Base-by-base conservation (phyloP, 2,329 filamentous ascomycete genomes). In the Biscogniauxia mediterranea region DNA sequence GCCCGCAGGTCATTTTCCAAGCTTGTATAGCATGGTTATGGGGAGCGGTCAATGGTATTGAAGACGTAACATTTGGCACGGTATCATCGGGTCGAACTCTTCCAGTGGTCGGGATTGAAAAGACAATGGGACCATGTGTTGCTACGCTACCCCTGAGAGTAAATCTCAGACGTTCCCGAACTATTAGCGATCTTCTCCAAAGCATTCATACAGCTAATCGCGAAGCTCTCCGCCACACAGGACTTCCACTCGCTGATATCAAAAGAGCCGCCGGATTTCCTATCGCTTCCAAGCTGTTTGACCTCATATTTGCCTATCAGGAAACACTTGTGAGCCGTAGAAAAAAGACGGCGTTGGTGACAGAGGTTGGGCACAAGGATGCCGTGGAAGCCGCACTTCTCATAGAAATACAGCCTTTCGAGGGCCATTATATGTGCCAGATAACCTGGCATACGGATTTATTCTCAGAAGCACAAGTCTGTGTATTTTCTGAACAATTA, bases 271-370 rank as follows among this genome's bases (percentile, higher is more conserved):
- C 82, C 2, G 83, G 81, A 0, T 62, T 89, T 0, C 76, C 81
- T 26, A 79, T 85, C 0, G 79, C 82, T 0, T 81, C 85, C 49
- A 76, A 77, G 1, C 75, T 96, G 0, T 97, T 94, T 67, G 91
- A 96, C 66, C 83, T 88, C 0, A 78, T 97, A 0, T 89, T 96
- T 68, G 88, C 93, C 0, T 97, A 93, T 81, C 93, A 97, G 68
- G 89, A 96, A 70, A 90, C 88, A 0, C 78, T 89, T 1, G 75
- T 78, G 70, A 77, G 68, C 67, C 69, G 64, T 25, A 56, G 56
- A 51, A 19, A 64, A 28, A 32, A 52, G 0, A 62, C 65, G 1
- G 67, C 74, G 2, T 42, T 72, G 1, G 78, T 94, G 0, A 74
- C 70, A 9, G 80, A 92, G 58, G 72, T 85, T 0, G 81, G 83